Percentiles rank a stretch among this genome's conserved stretches.
These are phyloP conservation scores for Handroanthus guayacan DNA, from an alignment of 257 asterid species.

Conservation along the genomic window DNA sequence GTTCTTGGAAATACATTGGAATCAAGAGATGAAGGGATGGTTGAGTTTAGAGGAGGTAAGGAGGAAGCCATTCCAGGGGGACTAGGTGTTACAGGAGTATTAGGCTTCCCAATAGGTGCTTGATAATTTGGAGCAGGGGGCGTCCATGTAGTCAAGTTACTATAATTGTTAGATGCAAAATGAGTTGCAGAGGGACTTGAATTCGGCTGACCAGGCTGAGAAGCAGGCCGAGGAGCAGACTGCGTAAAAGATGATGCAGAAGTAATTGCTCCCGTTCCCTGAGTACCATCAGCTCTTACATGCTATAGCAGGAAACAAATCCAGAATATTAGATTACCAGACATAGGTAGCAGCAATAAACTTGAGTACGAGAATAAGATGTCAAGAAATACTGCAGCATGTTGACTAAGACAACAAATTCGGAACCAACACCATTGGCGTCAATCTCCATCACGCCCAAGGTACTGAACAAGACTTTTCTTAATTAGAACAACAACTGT, in stretches of 20 bases:
- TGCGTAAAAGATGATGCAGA: slow-evolving; percentile 55
- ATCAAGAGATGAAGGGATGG: slow-evolving; percentile 49
- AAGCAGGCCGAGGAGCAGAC: slow-evolving; percentile 53
- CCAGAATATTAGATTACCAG: slow-evolving; percentile 24
- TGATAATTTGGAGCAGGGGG: slow-evolving; percentile 68
- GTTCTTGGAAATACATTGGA: slow-evolving; percentile 51
- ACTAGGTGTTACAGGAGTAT: slow-evolving; percentile 55
- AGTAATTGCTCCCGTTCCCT: slow-evolving; percentile 51
- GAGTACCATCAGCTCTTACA: slow-evolving; percentile 53
- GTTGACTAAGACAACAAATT: neutral
- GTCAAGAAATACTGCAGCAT: slow-evolving; percentile 4
- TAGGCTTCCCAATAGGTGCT: slow-evolving; percentile 57
- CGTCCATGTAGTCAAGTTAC: slow-evolving; percentile 51
- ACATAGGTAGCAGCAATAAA: slow-evolving; percentile 22
- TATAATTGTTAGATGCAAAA: slow-evolving; percentile 51
- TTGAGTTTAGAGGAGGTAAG: slow-evolving; percentile 51
- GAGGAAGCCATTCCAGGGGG: slow-evolving; percentile 70
- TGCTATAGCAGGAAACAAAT: slow-evolving; percentile 51
- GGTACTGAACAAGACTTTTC: neutral
- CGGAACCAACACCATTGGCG: slow-evolving; percentile 3
- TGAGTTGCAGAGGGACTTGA: slow-evolving; percentile 48
- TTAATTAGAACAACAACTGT: neutral
- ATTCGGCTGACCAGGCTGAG: slow-evolving; percentile 59
- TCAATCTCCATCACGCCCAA: slow-evolving; percentile 6
- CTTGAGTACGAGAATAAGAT: slow-evolving; percentile 12